Base-by-base conservation (phyloP, 2,329 filamentous ascomycete genomes). In the Aspergillus bombycis region DNA sequence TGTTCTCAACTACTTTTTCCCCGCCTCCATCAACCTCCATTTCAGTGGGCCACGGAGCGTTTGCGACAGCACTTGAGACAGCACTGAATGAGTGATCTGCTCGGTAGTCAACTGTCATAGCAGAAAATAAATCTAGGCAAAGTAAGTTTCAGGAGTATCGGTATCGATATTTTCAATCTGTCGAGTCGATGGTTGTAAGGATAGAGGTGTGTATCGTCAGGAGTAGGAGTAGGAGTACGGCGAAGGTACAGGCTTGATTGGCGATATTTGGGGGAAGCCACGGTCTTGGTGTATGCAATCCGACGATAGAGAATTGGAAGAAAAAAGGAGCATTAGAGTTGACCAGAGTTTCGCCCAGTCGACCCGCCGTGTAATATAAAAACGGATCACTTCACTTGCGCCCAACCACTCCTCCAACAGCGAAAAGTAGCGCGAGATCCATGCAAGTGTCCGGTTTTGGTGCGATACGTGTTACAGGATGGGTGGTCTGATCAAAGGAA, bases 11-110 rank as follows among this genome's bases (percentile, higher is more conserved):
- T 50, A 68, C 62, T 46, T 65, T 64, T 57, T 66, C 67, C 21
- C 48, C 50, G 23, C 68, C 65, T 53, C 64, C 66, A 60, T 73
- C 71, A 61, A 72, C 62, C 52, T 74, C 73, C 72, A 75, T 77
- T 57, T 68, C 72, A 61, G 57, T 62, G 23, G 61, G 30, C 62
- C 54, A 61, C 53, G 50, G 14, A 55, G 59, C 62, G 60, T 71
- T 71, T 30, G 63, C 45, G 21, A 60, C 58, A 56, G 34, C 56
- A 30, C 48, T 65, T 23, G 56, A 56, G n/a, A 34, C 46, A 16
- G 34, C 60, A 6, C 60, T 52, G 19, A 63, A 60, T 28, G 60
- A 48, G 41, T 32, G 46, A 30, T 45, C 26, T 36, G 62, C 34
- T 34, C 45, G 60, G 9, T 62, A 59, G 21, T 65, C 62, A 19